These are phyloP conservation scores for Spergularia azorica DNA, from an alignment of 179 eudicot species.

Conservation along the genomic window DNA sequence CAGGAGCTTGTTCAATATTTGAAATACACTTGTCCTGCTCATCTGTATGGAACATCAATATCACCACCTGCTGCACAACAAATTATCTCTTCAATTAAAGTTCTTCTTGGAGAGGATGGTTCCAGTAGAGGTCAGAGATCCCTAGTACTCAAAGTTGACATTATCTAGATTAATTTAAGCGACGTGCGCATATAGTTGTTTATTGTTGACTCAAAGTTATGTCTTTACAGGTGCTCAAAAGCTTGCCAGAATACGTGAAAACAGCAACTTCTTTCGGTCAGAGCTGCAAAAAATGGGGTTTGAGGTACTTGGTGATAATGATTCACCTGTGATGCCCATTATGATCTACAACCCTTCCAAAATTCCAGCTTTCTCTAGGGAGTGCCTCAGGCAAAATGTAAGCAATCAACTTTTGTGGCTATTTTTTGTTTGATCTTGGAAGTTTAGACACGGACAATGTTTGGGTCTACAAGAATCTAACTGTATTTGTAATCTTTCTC, in stretches of 20 bases:
- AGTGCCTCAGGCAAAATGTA: slow-evolving; percentile 82
- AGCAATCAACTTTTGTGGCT: slow-evolving; percentile 9
- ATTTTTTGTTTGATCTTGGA: not conserved
- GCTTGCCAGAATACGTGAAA: slow-evolving; percentile 83
- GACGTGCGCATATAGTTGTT: slow-evolving; percentile 1
- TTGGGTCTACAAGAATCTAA: slow-evolving; percentile 5
- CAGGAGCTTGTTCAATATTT: slow-evolving; percentile 87
- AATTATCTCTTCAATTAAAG: slow-evolving; percentile 76
- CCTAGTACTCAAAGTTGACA: not conserved
- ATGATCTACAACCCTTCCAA: slow-evolving; percentile 98
- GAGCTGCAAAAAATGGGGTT: slow-evolving; percentile 97
- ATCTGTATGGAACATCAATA: slow-evolving; percentile 88
- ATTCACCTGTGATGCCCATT: slow-evolving; percentile 96
- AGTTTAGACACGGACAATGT: not conserved
- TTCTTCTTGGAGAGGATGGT: slow-evolving; percentile 93
- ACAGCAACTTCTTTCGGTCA: slow-evolving; percentile 91
- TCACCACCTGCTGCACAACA: slow-evolving; percentile 97
- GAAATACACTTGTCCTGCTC: slow-evolving; percentile 82
- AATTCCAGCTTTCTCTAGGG: slow-evolving; percentile 93
- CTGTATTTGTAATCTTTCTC: not conserved
- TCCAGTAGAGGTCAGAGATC: slow-evolving; percentile 68
- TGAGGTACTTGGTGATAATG: slow-evolving; percentile 94
- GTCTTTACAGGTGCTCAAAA: slow-evolving; percentile 75
- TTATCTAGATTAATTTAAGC: not conserved
- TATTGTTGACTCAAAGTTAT: not conserved